Conservation (phyloP, 495 filamentous ascomycete genomes). For the Chaetomium tenue region DNA sequence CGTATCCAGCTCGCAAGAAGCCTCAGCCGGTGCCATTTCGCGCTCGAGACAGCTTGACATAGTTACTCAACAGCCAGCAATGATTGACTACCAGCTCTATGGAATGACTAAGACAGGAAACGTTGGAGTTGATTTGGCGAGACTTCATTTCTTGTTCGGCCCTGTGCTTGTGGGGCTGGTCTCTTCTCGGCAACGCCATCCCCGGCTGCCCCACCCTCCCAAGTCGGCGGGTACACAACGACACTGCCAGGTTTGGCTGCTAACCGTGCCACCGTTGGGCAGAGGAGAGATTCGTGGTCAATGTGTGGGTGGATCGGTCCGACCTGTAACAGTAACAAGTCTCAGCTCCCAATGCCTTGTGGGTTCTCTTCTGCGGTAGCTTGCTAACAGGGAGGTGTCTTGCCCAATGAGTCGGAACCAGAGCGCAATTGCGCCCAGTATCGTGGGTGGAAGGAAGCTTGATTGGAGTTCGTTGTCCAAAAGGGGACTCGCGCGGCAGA, state of each 20-base stretch:
- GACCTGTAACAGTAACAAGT: neutral
- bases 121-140: too few species aligned
- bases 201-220: neutral
- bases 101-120: too few species aligned
- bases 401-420: neutral
- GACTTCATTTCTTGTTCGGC: neutral
- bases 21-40: too few species aligned
- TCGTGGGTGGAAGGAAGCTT: neutral
- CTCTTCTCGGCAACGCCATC: neutral
- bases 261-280: neutral
- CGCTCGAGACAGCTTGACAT: too few species aligned
- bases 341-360: too few species aligned
- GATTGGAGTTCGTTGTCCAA: neutral
- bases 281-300: neutral
- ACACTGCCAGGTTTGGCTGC: neutral
- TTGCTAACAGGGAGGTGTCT: neutral
- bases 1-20: too few species aligned
- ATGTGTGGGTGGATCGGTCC: neutral
- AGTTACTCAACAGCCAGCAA: too few species aligned
- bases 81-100: too few species aligned
- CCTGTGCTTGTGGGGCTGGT: neutral
- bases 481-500: neutral
- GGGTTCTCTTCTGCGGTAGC: too few species aligned
- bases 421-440: neutral
- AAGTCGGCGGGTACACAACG: neutral